These are phyloP conservation scores for Primulina tabacum DNA, from an alignment of 257 asterid genomes.

Conservation along the genomic window DNA sequence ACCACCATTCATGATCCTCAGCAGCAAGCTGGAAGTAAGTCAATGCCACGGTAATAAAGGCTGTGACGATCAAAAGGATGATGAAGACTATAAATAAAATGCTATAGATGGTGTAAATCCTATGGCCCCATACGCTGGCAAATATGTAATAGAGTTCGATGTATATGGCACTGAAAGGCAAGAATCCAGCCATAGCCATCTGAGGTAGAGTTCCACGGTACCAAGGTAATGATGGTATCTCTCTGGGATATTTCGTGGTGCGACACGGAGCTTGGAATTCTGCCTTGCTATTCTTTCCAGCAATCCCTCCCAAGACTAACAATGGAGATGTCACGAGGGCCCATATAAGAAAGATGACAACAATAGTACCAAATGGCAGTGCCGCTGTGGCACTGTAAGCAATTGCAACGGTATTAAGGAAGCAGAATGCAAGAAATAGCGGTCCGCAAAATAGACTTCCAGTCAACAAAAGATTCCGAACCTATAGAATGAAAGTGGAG, in stretches of 20 bases:
- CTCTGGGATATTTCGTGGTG: slow-evolving; percentile 84
- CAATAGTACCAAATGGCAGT: slow-evolving; percentile 83
- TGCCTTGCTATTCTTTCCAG: slow-evolving; percentile 81
- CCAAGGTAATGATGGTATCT: slow-evolving; percentile 81
- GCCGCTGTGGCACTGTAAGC: slow-evolving; percentile 89
- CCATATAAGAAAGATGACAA: slow-evolving; percentile 83
- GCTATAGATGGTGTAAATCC: slow-evolving; percentile 87
- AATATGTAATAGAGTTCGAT: slow-evolving; percentile 88
- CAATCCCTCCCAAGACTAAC: slow-evolving; percentile 78
- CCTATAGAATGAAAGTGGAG: slow-evolving; percentile 38
- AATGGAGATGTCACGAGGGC: slow-evolving; percentile 79
- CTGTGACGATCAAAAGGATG: slow-evolving; percentile 81
- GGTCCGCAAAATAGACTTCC: slow-evolving; percentile 85
- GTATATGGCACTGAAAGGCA: slow-evolving; percentile 90
- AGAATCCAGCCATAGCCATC: slow-evolving; percentile 95
- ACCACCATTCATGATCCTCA: slow-evolving; percentile 97
- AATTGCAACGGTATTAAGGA: slow-evolving; percentile 86
- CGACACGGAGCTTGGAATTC: slow-evolving; percentile 89
- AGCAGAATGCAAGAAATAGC: slow-evolving; percentile 67
- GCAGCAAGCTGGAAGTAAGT: slow-evolving; percentile 93
- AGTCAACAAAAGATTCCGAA: slow-evolving; percentile 63
- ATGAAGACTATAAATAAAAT: slow-evolving; percentile 82
- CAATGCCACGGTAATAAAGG: slow-evolving; percentile 82
- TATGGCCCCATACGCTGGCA: slow-evolving; percentile 94
- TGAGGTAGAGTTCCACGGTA: slow-evolving; percentile 78